These are phyloP conservation scores for Cyclotella cryptica DNA, from an alignment of 108 stramenopile genomes.

Conservation along the genomic window DNA sequence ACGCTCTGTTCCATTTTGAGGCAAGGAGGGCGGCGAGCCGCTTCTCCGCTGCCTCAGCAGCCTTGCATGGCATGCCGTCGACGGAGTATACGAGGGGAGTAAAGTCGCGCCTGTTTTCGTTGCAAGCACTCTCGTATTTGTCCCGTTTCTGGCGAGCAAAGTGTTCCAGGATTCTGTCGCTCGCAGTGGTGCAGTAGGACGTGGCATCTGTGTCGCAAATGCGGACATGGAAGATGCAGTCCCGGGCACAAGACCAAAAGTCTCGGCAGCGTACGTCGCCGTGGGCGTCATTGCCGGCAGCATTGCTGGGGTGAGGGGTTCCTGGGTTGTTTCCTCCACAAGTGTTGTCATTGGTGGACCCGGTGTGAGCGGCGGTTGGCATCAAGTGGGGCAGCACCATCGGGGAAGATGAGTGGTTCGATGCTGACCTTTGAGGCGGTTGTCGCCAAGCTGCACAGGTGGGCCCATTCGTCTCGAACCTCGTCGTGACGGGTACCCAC, in stretches of 20 bases:
- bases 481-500: constrained; percentile 36
- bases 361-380: no score
- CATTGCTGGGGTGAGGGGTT: no score
- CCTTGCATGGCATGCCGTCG: not conserved
- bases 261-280: no score
- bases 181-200: not conserved
- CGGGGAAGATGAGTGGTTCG: constrained; percentile 40
- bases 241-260: no score
- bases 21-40: no score
- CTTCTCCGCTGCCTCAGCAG: no score
- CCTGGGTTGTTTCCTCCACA: not conserved
- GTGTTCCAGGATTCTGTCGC: not conserved
- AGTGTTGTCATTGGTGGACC: not conserved
- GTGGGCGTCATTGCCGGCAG: no score
- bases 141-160: not conserved
- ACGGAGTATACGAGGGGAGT: not conserved
- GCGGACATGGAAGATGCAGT: no score
- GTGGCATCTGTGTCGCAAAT: not conserved
- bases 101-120: not conserved
- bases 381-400: constrained; percentile 6
- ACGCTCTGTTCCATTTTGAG: no score
- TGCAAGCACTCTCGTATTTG: no score
- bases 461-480: no score
- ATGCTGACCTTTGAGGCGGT: constrained; percentile 16
- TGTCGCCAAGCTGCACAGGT: constrained; percentile 7